Base-by-base conservation (phyloP, 1,284 basidiomycete species). In the Boletus subluridellus region DNA sequence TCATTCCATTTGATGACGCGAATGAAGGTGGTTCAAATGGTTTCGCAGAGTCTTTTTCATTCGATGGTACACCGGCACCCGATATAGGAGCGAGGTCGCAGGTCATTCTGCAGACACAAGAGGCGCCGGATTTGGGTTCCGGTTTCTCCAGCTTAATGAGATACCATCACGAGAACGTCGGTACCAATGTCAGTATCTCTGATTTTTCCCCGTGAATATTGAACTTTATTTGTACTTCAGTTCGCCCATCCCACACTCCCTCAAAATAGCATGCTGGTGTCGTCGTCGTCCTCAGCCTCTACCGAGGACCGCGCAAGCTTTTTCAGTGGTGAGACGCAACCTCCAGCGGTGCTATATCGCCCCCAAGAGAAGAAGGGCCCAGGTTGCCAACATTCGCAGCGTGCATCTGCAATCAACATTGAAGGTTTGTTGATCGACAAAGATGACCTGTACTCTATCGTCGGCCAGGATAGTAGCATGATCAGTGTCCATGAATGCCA, bases 341-440 rank as follows among this genome's bases (percentile, higher is more conserved):
- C 26, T 24, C 52, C 44, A 24, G n/a, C n/a, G 1, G 14, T 42
- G 8, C 21, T 61, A 5, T 47, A 44, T 28, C 42, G 4, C 1
- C n/a, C 42, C 2, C 14, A 35, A 11, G 38, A 35, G 21, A 54
- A 32, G 28, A 52, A n/a, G 6, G 21, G 14, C 10, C 17, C 12
- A 12, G n/a, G 32, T 30, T 28, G 17, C 35, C 42, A 5, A 24
- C 34, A 24, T 45, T 21, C 9, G 4, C 45, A 6, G 9, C 49
- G 41, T 35, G 49, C 49, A 6, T 42, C 47, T 35, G 54, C 54
- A 15, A n/a, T 67, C 14, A 49, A 35, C 12, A 10, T 57, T 1
- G 48, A 49, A 5, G 63, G 56, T 8, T 4, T 55, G 1, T 47
- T 44, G 54, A 55, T 65, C 15, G 64, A 65, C 45, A 32, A 55